Evolutionary conservation across 2,329 filamentous ascomycete genomes (phyloP), one percentile per base, ranked within the genome.

Genomic region (Blastomyces gilchristii): DNA sequence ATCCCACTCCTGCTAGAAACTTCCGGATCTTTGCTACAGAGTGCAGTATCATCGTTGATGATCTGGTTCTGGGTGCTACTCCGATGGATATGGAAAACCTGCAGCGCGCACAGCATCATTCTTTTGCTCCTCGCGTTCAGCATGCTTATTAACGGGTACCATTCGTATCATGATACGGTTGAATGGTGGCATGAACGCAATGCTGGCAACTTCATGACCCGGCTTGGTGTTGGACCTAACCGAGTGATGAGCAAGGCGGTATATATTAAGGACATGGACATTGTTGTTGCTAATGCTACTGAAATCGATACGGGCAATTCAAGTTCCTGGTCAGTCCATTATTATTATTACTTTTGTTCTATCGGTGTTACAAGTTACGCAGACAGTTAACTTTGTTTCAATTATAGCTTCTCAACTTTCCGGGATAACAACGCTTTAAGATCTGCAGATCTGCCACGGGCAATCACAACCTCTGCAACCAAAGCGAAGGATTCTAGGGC

Each of bases 141-240:
- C 71, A 75, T 85, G 14, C 70, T 90, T 12, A 82, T 85, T 58
- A 97, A 97, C 71, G 75, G 88, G 28, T 82, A 91, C 68, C 85
- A 92, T 71, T 86, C 89, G 0, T 89, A 88, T 14, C 85, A 87
- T 66, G 86, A 90, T 71, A 84, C 84, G 7, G 85, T 86, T 69
- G 80, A 83, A 1, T 97, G 91, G 91, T 96, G 90, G 88, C 82
- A 84, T 56, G 93, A 97, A 76, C 85, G 91, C 63, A 87, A 85
- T 64, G 91, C 92, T 0, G 83, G 83, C 18, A 86, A 82, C 50
- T 96, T 93, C 74, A 94, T 99, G 91, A 80, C 80, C 43, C 82
- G 87, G 14, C 78, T 97, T 16, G 93, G 93, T 11, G 86, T 97
- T 8, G 83, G 84, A 2, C 90, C 92, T 8, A 88, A 95, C 68